Evolutionary conservation across 1,139 yeast species (phyloP), one percentile per base, ranked within the genome.

Genomic region (Wickerhamiella infanticola): DNA sequence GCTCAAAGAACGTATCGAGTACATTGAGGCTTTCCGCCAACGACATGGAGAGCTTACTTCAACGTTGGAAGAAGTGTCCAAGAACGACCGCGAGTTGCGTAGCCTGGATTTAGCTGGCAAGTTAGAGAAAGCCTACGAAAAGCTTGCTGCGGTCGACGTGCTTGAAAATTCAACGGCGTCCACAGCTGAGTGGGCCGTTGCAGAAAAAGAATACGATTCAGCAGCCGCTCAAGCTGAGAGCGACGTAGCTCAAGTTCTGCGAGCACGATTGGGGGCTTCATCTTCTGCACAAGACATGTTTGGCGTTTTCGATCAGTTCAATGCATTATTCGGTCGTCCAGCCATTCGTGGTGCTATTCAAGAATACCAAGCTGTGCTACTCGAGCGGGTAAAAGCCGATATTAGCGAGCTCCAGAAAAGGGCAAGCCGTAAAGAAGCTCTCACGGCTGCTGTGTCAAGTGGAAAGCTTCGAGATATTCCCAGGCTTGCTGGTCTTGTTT

Each of bases 291-390:
- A 65, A 39, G 75, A 74, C 48, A 66, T 75, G 71, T 73, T 76
- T 54, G 55, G 66, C 2, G 66, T 73, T 3, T 73, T 75, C 49
- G 69, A 73, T 29, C 63, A 62, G 39, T 76, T 71, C 55, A 67
- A 66, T 39, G 66, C 72, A 5, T 54, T 78, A 24, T 59, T 77
- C 39, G 63, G 61, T 2, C 65, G 79, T 24, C 76, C 79, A 1
- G 63, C 72, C 27, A 66, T 78, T 25, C 64, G 77, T 45, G 68
- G 69, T 18, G 75, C 79, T 1, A 63, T 77, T 37, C 75, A 72
- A 49, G 79, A 75, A 47, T 72, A 73, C 53, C 81, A 76, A 49
- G 61, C 69, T 1, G 68, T 68, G 40, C 59, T 78, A 5, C 58
- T 77, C 8, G 63, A 60, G 3, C 66, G 69, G 39, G 72, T 75